These are phyloP conservation scores for Reutealis trisperma DNA, from an alignment of 345 rosid genomes.

Conservation along the genomic window DNA sequence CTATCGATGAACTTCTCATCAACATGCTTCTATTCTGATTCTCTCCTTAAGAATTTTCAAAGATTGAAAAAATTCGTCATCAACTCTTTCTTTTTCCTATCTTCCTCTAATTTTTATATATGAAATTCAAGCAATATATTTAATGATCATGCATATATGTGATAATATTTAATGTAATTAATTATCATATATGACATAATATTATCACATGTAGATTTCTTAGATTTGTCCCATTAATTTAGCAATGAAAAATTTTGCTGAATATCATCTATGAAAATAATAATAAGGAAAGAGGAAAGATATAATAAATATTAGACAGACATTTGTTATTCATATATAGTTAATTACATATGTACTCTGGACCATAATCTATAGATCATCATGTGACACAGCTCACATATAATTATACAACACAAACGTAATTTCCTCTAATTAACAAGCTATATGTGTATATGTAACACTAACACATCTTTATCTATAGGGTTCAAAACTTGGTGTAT, in stretches of 20 bases:
- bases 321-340: too few species aligned
- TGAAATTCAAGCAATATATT: too few species aligned
- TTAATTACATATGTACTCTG: not conserved
- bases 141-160: too few species aligned
- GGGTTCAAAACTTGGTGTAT: slow-evolving; percentile 7
- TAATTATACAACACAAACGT: not conserved
- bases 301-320: not conserved
- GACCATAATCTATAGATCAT: not conserved
- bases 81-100: too few species aligned
- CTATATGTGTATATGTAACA: not conserved
- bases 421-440: not conserved
- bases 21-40: too few species aligned
- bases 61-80: too few species aligned
- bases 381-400: not conserved
- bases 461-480: not conserved
- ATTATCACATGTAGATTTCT: not conserved
- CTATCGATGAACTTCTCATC: too few species aligned
- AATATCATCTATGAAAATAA: too few species aligned
- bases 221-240: not conserved
- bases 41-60: too few species aligned
- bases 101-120: too few species aligned
- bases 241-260: not conserved
- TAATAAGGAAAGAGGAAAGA: not conserved
- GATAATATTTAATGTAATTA: too few species aligned
- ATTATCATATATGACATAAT: too few species aligned